phyloP scores from a whole-genome alignment of 805 yeast species.

The Ogataea corticis region DNA sequence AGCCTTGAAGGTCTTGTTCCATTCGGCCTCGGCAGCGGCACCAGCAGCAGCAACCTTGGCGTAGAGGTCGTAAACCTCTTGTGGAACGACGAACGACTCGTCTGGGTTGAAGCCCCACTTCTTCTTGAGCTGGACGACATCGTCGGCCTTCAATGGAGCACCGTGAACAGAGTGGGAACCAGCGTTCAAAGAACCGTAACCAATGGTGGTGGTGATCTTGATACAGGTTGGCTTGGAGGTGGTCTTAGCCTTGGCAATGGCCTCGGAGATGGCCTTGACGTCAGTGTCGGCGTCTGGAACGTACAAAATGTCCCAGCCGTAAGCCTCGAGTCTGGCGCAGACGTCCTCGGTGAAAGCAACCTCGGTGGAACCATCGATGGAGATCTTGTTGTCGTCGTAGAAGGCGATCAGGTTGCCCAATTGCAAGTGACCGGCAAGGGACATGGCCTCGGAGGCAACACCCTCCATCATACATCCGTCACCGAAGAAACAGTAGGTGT shows the following conservation, averaged over 20 bases:
- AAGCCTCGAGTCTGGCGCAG: conserved; percentile 76
- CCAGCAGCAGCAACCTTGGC: conserved; percentile 58
- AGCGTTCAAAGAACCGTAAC: conserved; percentile 81
- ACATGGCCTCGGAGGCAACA: conserved; percentile 89
- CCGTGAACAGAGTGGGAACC: conserved; percentile 97
- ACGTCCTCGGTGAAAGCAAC: conserved; percentile 95
- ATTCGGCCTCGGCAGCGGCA: conserved; percentile 66
- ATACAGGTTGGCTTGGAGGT: conserved; percentile 87
- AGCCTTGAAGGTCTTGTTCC: conserved; percentile 64
- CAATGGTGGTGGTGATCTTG: conserved; percentile 87
- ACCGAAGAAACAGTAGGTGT: conserved; percentile 82
- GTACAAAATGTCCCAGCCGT: conserved; percentile 88
- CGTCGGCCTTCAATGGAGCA: conserved; percentile 92
- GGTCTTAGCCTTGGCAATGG: conserved; percentile 79
- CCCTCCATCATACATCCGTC: conserved; percentile 99
- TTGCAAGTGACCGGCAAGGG: conserved; percentile 94
- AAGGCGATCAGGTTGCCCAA: conserved; percentile 90
- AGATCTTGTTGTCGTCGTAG: conserved; percentile 95
- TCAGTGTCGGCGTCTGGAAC: conserved; percentile 84
- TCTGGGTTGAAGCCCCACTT: conserved; percentile 88
- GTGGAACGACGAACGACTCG: conserved; percentile 74
- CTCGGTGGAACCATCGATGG: conserved; percentile 91
- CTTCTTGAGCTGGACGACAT: conserved; percentile 80
- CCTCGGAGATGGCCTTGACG: conserved; percentile 62
- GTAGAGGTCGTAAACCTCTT: conserved; percentile 77